phyloP scores from a whole-genome alignment of 2,329 filamentous ascomycete genomes.

The Chaetomiaceae sp. region DNA sequence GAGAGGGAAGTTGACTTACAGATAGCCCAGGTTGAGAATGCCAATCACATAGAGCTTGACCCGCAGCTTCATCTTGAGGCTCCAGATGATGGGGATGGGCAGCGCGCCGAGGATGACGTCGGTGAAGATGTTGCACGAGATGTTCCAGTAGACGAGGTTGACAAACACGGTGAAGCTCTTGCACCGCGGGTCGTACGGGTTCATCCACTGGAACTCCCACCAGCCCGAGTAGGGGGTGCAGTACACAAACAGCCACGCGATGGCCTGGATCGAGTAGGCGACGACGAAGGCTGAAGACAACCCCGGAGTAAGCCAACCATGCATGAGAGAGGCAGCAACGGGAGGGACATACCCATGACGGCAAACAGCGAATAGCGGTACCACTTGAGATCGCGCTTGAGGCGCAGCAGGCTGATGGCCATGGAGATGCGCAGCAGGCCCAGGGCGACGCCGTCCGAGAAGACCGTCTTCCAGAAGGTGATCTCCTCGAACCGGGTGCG shows the following conservation, averaged over 20 bases:
- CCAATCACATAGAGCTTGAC: slow-evolving; percentile 10
- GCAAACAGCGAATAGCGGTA: slow-evolving; percentile 11
- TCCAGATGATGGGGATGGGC: slow-evolving; percentile 15
- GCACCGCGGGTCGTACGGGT: slow-evolving; percentile 11
- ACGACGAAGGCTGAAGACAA: slow-evolving; percentile 6
- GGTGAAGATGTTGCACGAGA: slow-evolving; percentile 14
- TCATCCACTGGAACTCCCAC: slow-evolving; percentile 16
- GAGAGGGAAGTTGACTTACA: background rate
- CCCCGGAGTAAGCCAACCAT: background rate
- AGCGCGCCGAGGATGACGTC: slow-evolving; percentile 11
- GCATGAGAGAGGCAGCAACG: background rate
- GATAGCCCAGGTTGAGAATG: slow-evolving; percentile 13
- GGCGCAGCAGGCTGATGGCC: slow-evolving; percentile 13
- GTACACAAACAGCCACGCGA: slow-evolving; percentile 13
- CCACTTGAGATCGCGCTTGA: slow-evolving; percentile 9
- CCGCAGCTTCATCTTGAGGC: slow-evolving; percentile 10
- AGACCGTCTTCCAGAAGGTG: slow-evolving; percentile 14
- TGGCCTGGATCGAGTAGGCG: slow-evolving; percentile 7
- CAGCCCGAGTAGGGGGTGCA: slow-evolving; percentile 13
- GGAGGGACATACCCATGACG: background rate
- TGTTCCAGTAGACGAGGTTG: slow-evolving; percentile 9
- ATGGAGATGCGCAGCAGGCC: slow-evolving; percentile 11
- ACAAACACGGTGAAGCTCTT: slow-evolving; percentile 7
- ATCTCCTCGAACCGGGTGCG: slow-evolving; percentile 8
- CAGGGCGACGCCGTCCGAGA: slow-evolving; percentile 12